Evolutionary conservation across 2,329 filamentous ascomycete species (phyloP).

Genomic region (Coniella vitis): DNA sequence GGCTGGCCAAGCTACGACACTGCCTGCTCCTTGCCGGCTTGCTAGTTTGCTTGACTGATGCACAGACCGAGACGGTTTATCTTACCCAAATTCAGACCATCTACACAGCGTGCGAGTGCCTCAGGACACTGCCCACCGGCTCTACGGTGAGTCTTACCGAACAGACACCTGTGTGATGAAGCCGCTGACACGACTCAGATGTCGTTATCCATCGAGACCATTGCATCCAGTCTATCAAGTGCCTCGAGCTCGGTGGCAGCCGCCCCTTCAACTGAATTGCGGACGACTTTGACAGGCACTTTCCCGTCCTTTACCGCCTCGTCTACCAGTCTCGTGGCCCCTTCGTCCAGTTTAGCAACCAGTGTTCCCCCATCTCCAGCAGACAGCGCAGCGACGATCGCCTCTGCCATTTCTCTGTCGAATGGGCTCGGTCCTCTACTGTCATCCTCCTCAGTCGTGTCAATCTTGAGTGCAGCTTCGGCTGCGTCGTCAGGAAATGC

Average conservation of each 20-base stretch:
- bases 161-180: background rate
- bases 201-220: background rate
- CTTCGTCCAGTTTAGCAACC: background rate
- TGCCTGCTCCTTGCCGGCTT: conserved; percentile 1
- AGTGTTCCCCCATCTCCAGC: background rate
- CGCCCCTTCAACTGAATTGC: background rate
- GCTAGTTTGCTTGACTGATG: conserved; percentile 3
- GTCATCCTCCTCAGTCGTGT: background rate
- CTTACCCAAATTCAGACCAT: conserved; percentile 14
- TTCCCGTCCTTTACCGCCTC: background rate
- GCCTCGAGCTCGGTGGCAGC: background rate
- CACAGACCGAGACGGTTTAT: conserved; percentile 10
- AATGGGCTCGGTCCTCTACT: conserved; percentile 10
- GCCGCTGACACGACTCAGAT: background rate
- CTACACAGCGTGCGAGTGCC: conserved; percentile 14
- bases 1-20: background rate
- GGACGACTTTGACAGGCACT: conserved; percentile 9
- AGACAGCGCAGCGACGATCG: conserved; percentile 1
- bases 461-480: background rate
- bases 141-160: conserved; percentile 3
- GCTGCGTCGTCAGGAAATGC: background rate
- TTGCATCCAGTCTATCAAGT: background rate
- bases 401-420: conserved; percentile 8
- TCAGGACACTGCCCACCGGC: background rate
- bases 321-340: background rate